Percentiles rank a stretch among this genome's conserved stretches.
phyloP scores from a whole-genome alignment of 148 eudicot genomes.

The Amaranthus palmeri region DNA sequence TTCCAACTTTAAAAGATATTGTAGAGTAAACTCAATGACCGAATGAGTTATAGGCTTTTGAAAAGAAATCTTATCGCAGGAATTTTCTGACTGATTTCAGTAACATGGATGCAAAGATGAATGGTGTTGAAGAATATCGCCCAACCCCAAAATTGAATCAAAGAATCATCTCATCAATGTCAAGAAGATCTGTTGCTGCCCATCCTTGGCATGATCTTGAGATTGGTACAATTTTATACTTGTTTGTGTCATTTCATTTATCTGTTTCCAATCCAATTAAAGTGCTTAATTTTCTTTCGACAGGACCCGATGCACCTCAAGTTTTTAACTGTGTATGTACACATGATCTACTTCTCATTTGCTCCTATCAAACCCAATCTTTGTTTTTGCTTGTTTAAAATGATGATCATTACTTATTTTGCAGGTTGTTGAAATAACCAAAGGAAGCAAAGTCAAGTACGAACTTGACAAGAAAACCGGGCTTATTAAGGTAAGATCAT shows the following conservation, averaged over 20 bases:
- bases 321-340: slow-evolving; percentile 50
- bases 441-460: slow-evolving; percentile 92
- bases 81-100: slow-evolving; percentile 6
- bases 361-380: background rate
- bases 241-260: background rate
- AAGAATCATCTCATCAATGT: slow-evolving; percentile 69
- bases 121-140: slow-evolving; percentile 16
- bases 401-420: background rate
- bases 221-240: slow-evolving; percentile 40
- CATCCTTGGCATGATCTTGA: slow-evolving; percentile 94
- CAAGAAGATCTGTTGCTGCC: slow-evolving; percentile 82
- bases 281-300: slow-evolving; percentile 1
- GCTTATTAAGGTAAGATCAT: slow-evolving; percentile 55
- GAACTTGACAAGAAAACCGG: slow-evolving; percentile 96
- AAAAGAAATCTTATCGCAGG: background rate
- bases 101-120: slow-evolving; percentile 27
- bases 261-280: background rate
- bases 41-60: too few relatives aligned
- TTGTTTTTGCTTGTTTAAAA: background rate
- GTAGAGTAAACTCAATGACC: too few relatives aligned
- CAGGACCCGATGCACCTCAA: slow-evolving; percentile 65
- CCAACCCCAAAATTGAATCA: slow-evolving; percentile 51
- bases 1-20: too few relatives aligned
- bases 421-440: slow-evolving; percentile 81
- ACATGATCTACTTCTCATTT: background rate